These are phyloP conservation scores for Monilinia polystroma DNA, from an alignment of 2,329 filamentous ascomycete genomes.

Conservation along the genomic window DNA sequence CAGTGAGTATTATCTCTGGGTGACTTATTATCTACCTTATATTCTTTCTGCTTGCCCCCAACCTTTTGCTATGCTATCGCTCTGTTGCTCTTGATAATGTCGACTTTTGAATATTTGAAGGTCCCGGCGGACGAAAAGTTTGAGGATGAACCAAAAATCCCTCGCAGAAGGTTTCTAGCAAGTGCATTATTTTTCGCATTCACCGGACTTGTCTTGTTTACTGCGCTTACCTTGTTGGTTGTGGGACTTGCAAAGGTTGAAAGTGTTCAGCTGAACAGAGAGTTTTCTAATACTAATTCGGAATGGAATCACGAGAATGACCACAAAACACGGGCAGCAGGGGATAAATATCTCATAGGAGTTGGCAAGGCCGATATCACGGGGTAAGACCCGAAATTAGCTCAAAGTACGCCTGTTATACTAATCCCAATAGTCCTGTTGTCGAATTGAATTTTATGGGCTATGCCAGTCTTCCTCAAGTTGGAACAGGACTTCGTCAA, in stretches of 20 bases:
- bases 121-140: constrained; percentile 16
- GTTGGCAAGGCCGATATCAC: constrained; percentile 73
- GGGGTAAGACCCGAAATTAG: constrained; percentile 43
- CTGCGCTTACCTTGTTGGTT: constrained; percentile 2
- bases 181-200: constrained; percentile 11
- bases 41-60: background rate
- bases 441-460: constrained; percentile 90
- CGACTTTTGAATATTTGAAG: constrained; percentile 15
- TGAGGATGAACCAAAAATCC: background rate
- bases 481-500: constrained; percentile 81
- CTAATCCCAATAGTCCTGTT: constrained; percentile 54
- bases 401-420: constrained; percentile 11
- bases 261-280: background rate
- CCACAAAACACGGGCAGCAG: constrained; percentile 29
- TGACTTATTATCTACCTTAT: background rate
- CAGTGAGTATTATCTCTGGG: background rate
- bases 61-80: background rate
- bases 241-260: background rate
- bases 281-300: background rate
- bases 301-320: constrained; percentile 14
- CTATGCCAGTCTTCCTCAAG: constrained; percentile 79
- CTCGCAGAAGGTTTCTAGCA: background rate
- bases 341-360: constrained; percentile 57
- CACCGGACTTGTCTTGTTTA: constrained; percentile 2
- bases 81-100: constrained; percentile 9